These are phyloP conservation scores for Saccharomycopsis schoenii DNA, from an alignment of 805 yeast genomes.

Conservation along the genomic window DNA sequence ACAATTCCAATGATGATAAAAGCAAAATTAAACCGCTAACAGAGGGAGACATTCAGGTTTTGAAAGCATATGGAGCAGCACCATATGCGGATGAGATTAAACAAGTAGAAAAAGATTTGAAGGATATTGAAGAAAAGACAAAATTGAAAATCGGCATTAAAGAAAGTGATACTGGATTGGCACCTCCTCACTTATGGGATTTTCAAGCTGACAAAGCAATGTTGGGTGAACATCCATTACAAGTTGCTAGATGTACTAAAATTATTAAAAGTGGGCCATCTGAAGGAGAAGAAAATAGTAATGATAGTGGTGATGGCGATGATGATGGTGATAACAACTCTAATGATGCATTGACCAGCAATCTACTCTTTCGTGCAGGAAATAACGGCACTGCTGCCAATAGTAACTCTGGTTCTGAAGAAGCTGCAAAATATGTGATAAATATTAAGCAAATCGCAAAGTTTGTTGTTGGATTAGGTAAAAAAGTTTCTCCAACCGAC, in stretches of 20 bases:
- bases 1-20: constrained; percentile 40
- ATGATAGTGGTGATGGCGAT: constrained; percentile 18
- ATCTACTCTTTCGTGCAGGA: background rate
- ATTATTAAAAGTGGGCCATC: constrained; percentile 57
- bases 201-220: constrained; percentile 91
- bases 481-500: constrained; percentile 95
- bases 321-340: constrained; percentile 18
- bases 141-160: constrained; percentile 91
- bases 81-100: constrained; percentile 83
- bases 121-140: constrained; percentile 73
- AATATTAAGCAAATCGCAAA: constrained; percentile 97
- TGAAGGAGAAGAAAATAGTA: constrained; percentile 25
- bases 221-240: constrained; percentile 90
- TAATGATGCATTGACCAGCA: constrained; percentile 12
- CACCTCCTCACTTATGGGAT: constrained; percentile 97
- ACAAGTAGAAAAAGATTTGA: constrained; percentile 76
- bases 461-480: constrained; percentile 93
- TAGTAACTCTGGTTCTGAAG: constrained; percentile 23
- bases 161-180: constrained; percentile 96
- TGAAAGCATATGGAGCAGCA: constrained; percentile 95
- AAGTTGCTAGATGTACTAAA: constrained; percentile 97
- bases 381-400: background rate
- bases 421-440: constrained; percentile 85
- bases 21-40: constrained; percentile 69
- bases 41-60: constrained; percentile 95